phyloP scores from a whole-genome alignment of 371 early-diverging fungal genomes.

The Quaeritorhiza haematococci region DNA sequence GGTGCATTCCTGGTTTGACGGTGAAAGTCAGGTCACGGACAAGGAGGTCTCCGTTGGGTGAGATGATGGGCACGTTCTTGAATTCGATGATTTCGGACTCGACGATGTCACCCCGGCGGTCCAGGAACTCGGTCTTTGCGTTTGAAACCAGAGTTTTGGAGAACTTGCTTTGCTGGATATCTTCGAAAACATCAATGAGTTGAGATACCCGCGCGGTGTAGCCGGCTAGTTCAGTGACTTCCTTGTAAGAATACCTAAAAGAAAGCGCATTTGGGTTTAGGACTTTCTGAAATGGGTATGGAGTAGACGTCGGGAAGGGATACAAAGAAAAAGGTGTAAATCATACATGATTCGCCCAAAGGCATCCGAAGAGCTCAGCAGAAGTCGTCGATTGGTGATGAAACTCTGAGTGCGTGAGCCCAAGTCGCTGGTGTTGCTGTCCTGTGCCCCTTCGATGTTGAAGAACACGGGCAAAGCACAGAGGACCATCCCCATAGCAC shows the following conservation, averaged over 20 bases:
- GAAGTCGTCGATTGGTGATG: slow-evolving; percentile 80
- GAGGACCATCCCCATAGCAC: slow-evolving; percentile 50
- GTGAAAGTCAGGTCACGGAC: slow-evolving; percentile 78
- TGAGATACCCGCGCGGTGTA: slow-evolving; percentile 79
- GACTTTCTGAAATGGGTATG: neutral
- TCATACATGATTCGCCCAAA: slow-evolving; percentile 48
- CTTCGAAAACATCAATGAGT: slow-evolving; percentile 52
- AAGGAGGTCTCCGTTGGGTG: slow-evolving; percentile 90
- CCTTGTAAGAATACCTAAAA: slow-evolving; percentile 73
- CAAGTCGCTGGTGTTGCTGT: slow-evolving; percentile 16
- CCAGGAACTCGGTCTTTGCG: slow-evolving; percentile 28
- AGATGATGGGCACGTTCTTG: slow-evolving; percentile 82
- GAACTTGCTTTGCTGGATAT: slow-evolving; percentile 32
- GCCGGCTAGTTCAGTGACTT: slow-evolving; percentile 79
- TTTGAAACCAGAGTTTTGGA: slow-evolving; percentile 36
- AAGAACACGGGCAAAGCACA: slow-evolving; percentile 82
- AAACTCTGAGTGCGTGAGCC: slow-evolving; percentile 76
- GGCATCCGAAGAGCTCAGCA: slow-evolving; percentile 42
- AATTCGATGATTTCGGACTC: slow-evolving; percentile 68
- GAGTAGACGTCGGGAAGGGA: neutral
- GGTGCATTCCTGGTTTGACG: slow-evolving; percentile 56
- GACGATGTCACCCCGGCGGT: slow-evolving; percentile 18
- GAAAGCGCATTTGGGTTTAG: neutral
- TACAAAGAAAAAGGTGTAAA: neutral
- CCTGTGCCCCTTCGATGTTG: slow-evolving; percentile 24